phyloP scores from a whole-genome alignment of 192 early-diverging fungal species.

The Mortierella alpina region DNA sequence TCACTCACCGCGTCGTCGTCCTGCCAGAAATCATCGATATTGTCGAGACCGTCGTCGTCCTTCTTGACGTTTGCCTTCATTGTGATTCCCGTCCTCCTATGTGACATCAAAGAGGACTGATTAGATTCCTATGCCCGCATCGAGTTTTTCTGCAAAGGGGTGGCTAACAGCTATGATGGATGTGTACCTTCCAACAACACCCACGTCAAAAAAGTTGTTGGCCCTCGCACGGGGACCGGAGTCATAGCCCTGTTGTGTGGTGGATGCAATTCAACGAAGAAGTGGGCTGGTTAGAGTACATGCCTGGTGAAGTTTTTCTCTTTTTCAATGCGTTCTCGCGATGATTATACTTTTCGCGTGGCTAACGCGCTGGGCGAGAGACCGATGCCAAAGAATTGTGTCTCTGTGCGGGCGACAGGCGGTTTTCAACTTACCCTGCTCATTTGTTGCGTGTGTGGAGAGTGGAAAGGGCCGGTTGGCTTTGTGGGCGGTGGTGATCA shows the following conservation, averaged over 20 bases:
- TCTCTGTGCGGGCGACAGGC: neutral
- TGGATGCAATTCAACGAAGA: slow-evolving; percentile 14
- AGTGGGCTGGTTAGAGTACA: slow-evolving; percentile 4
- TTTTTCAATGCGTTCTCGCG: too few species aligned
- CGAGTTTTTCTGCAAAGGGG: neutral
- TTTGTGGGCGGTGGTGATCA: neutral
- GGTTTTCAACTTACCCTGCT: slow-evolving; percentile 8
- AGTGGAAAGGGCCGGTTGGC: neutral
- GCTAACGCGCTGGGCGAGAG: neutral
- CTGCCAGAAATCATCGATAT: slow-evolving; percentile 51
- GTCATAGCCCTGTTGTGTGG: slow-evolving; percentile 8
- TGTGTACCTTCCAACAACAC: slow-evolving; percentile 37
- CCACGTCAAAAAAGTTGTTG: slow-evolving; percentile 29
- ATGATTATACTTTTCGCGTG: too few species aligned
- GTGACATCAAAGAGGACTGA: neutral
- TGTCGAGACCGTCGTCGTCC: slow-evolving; percentile 46
- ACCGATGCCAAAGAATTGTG: neutral
- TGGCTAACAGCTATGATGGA: neutral
- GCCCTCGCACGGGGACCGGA: slow-evolving; percentile 6
- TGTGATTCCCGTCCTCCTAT: slow-evolving; percentile 46
- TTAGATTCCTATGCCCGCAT: neutral
- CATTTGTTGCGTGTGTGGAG: neutral
- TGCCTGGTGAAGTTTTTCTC: neutral
- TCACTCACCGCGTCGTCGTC: slow-evolving; percentile 13
- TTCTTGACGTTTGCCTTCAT: slow-evolving; percentile 49